Evolutionary conservation across 805 yeast species (phyloP).

Genomic region (Barnettozyma botsteinii): DNA sequence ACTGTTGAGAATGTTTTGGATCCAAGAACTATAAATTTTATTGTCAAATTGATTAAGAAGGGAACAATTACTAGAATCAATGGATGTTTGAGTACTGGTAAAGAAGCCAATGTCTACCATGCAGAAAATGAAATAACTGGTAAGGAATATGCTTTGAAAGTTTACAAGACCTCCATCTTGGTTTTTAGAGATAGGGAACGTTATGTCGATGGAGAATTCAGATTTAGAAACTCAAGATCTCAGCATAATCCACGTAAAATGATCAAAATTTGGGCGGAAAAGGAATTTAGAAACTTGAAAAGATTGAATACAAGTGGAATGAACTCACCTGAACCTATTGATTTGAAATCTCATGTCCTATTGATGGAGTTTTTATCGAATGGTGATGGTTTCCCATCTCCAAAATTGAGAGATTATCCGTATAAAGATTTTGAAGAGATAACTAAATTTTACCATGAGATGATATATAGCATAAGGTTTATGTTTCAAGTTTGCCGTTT

Average conservation of each 20-base stretch:
- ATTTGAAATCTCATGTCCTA: constrained; percentile 80
- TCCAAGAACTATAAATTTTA: constrained; percentile 83
- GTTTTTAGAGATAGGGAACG: constrained; percentile 97
- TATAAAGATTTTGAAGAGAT: constrained; percentile 64
- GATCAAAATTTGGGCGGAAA: constrained; percentile 98
- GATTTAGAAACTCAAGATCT: constrained; percentile 80
- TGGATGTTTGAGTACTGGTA: constrained; percentile 95
- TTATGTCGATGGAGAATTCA: constrained; percentile 91
- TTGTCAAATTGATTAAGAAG: constrained; percentile 74
- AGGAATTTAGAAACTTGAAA: constrained; percentile 89
- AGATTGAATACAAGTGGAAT: constrained; percentile 73
- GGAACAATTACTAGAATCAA: constrained; percentile 81
- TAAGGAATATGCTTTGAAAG: constrained; percentile 80
- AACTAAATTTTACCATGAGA: constrained; percentile 62
- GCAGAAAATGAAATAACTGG: constrained; percentile 43
- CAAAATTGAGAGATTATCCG: constrained; percentile 79
- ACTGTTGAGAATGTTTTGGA: constrained; percentile 96
- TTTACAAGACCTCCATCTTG: constrained; percentile 90
- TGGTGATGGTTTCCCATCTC: constrained; percentile 79
- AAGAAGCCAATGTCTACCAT: constrained; percentile 97
- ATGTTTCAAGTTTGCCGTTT: constrained; percentile 83
- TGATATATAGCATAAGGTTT: constrained; percentile 79
- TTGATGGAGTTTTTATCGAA: constrained; percentile 92
- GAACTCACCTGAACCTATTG: constrained; percentile 92
- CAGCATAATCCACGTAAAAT: constrained; percentile 93